Conservation (phyloP, 805 yeast species). For the Tetrapisispora nanseiensis region DNA sequence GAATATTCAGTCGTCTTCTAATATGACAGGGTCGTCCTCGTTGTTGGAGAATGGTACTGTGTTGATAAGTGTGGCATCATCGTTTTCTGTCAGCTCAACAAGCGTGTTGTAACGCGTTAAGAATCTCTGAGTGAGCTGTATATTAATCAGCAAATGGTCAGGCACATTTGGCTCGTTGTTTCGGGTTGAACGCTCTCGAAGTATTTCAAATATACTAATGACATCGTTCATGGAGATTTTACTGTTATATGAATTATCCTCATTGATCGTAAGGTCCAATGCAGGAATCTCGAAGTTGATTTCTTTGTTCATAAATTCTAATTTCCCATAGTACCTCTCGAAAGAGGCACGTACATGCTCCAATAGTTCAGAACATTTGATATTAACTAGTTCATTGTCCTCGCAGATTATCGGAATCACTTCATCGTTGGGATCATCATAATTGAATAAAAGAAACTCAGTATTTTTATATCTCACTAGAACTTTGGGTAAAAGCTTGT, state of each 20-base stretch:
- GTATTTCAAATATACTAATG: slow-evolving; percentile 22
- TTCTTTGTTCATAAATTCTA: slow-evolving; percentile 23
- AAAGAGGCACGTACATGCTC: slow-evolving; percentile 18
- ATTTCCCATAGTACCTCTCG: slow-evolving; percentile 15
- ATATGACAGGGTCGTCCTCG: slow-evolving; percentile 23
- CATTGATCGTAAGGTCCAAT: slow-evolving; percentile 25
- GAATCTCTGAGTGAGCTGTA: slow-evolving; percentile 23
- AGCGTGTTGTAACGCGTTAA: slow-evolving; percentile 27
- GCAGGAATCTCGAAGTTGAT: slow-evolving; percentile 19
- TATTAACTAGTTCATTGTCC: slow-evolving; percentile 9
- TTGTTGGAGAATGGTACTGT: slow-evolving; percentile 26
- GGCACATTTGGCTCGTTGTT: slow-evolving; percentile 18
- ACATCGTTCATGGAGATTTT: slow-evolving; percentile 26
- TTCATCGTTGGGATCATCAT: slow-evolving; percentile 7
- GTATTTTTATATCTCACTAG: slow-evolving; percentile 15
- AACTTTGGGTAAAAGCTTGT: slow-evolving; percentile 12
- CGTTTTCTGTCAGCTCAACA: slow-evolving; percentile 27
- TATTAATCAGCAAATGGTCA: slow-evolving; percentile 9
- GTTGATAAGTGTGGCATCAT: slow-evolving; percentile 22
- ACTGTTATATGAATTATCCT: slow-evolving; percentile 28
- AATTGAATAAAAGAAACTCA: slow-evolving; percentile 18
- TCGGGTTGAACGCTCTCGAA: slow-evolving; percentile 19
- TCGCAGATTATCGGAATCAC: slow-evolving; percentile 15
- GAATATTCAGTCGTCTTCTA: slow-evolving; percentile 19
- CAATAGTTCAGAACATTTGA: slow-evolving; percentile 16